Base-by-base conservation (phyloP, 1,139 yeast species). In the Suhomyces atakaporum region DNA sequence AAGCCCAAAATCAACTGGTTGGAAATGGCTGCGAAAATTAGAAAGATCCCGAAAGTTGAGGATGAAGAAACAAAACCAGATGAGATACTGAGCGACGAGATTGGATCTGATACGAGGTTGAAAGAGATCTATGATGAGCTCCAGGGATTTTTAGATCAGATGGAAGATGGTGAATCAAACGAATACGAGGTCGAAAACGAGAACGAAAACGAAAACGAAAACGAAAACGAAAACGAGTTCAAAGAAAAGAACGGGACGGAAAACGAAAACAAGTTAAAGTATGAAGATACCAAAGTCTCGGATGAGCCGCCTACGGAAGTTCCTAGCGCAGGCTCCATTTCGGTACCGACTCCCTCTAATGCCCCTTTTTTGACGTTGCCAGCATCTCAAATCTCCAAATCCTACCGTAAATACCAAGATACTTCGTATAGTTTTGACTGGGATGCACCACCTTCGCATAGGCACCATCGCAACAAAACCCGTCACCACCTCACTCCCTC, bases 1-100 rank as follows among this genome's bases (percentile, higher is more conserved):
- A 62, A 62, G 35, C 67, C 67, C 1, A 61, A 31, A 25, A 13
- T 23, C 10, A 16, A 14, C 19, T 31, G 34, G 26, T 10, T 18
- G 28, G 18, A 12, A 16, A n/a, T 14, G 16, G 25, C 13, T 22
- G 25, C 25, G 25, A 22, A 22, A 22, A 22, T 10, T 7, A n/a
- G 12, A 11, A 6, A 9, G 10, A 22, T 5, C 25, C 25, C 5
- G 13, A n/a, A n/a, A n/a, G n/a, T n/a, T n/a, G n/a, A n/a, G n/a
- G 20, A 18, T 18, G 20, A 18, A 6, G 20, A 18, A 6, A 18
- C 8, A 18, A 18, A 8, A 5, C 20, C 5, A 18, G 8, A 18
- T 18, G 20, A 18, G n/a, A n/a, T n/a, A n/a, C n/a, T n/a, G n/a
- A n/a, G n/a, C n/a, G n/a, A n/a, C n/a, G n/a, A n/a, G n/a, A n/a